A percentile compares a stretch with the other conserved stretches of the same genome.
phyloP scores from a whole-genome alignment of 116 monocot genomes.

The Trichopus zeylanicus region DNA sequence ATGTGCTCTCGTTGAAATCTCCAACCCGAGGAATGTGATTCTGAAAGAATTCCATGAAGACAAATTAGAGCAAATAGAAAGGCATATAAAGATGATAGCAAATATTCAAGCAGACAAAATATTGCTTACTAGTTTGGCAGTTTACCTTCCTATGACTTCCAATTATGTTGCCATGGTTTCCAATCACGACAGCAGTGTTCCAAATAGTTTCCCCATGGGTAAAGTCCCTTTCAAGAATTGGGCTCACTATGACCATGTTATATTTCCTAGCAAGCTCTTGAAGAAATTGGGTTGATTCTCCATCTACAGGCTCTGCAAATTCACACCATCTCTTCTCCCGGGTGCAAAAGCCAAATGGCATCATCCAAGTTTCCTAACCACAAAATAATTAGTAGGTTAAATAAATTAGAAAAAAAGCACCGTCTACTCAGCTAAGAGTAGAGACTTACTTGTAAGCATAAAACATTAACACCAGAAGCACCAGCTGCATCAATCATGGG shows the following conservation, averaged over 20 bases:
- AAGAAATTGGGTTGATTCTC: constrained; percentile 85
- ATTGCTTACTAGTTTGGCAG: neutral
- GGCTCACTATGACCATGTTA: constrained; percentile 94
- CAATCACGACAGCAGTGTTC: constrained; percentile 95
- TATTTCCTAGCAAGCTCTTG: constrained; percentile 71
- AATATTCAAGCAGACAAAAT: neutral
- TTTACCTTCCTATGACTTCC: constrained; percentile 88
- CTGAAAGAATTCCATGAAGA: constrained; percentile 30
- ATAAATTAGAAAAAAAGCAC: neutral
- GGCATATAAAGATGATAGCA: neutral
- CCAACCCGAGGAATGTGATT: constrained; percentile 99
- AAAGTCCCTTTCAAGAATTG: constrained; percentile 92
- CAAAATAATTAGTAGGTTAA: neutral
- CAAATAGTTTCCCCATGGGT: constrained; percentile 90
- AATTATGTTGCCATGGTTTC: constrained; percentile 92
- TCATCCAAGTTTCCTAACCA: constrained; percentile 85
- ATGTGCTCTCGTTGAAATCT: constrained; percentile 98
- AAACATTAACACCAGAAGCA: constrained; percentile 75
- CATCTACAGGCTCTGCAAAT: constrained; percentile 85
- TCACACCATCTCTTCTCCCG: constrained; percentile 97
- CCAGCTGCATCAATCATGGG: constrained; percentile 93
- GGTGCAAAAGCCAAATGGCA: constrained; percentile 97
- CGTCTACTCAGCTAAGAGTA: neutral
- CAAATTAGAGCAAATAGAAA: neutral
- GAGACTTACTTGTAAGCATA: constrained; percentile 78